Conservation (phyloP, 306 rosid genomes). For the Cucumis cinereus region DNA sequence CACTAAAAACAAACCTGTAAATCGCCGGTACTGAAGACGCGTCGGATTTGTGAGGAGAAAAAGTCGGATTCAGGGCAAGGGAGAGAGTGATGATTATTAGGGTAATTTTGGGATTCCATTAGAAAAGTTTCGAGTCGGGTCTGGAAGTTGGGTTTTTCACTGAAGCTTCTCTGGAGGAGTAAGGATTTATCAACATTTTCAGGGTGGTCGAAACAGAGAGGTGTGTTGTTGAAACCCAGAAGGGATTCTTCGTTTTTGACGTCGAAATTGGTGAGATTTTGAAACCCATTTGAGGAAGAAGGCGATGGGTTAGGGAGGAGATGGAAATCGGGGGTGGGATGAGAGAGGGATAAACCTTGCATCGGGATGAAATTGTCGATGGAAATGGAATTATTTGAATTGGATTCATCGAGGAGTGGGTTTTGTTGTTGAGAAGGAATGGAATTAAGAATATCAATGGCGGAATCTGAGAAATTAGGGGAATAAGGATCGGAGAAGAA, state of each 20-base stretch:
- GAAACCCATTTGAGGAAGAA: conserved; percentile 18
- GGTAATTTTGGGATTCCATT: conserved; percentile 31
- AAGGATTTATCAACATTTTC: conserved; percentile 36
- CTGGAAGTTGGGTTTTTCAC: conserved; percentile 39
- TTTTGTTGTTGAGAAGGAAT: not conserved
- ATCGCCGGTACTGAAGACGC: conserved; percentile 64
- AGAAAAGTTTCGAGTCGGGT: conserved; percentile 21
- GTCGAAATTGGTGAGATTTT: conserved; percentile 20
- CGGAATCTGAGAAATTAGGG: conserved; percentile 25
- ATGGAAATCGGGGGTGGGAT: conserved; percentile 7
- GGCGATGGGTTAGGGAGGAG: conserved; percentile 3
- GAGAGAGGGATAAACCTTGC: conserved; percentile 26
- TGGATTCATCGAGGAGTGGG: conserved; percentile 16
- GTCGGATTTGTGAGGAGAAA: conserved; percentile 36
- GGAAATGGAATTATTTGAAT: not conserved
- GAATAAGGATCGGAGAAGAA: conserved; percentile 31
- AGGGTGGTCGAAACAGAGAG: conserved; percentile 38
- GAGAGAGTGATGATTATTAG: conserved; percentile 13
- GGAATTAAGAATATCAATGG: conserved; percentile 10
- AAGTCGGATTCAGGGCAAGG: conserved; percentile 33
- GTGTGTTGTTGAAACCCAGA: conserved; percentile 13
- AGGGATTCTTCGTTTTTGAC: conserved; percentile 51
- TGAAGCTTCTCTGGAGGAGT: conserved; percentile 46
- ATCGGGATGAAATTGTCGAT: conserved; percentile 24
- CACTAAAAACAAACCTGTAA: conserved; percentile 34